Evolutionary conservation across 2,329 filamentous ascomycete genomes (phyloP), one percentile per base, ranked within the genome.

Genomic region (Coleophoma crateriformis): DNA sequence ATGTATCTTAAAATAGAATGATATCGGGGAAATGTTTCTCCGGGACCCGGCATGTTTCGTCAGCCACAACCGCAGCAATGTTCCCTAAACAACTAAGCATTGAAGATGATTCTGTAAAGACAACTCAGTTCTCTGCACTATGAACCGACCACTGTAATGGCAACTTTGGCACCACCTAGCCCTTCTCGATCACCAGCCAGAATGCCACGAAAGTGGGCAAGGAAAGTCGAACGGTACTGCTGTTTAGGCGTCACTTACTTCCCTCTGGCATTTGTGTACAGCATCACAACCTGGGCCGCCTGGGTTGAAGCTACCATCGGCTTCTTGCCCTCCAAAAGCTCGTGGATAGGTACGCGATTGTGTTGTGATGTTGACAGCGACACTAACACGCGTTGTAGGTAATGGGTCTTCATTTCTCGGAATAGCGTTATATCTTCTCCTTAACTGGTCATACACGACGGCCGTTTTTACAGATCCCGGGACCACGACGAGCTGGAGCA

Each of bases 391-490:
- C 3, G 5, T 17, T 38, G 43, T 53, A 84, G 82, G 80, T 44
- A 72, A 67, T 11, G 67, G 68, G 5, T 72, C 77, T 2, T 88
- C 87, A 10, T 64, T 78, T 38, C 64, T 88, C 47, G 90, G 85
- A 43, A 67, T 92, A 54, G 51, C 79, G 33, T 77, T 97, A 53
- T 97, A 91, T 62, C 58, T 81, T 48, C 74, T 96, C 61, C 82
- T 95, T 54, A 92, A 94, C 68, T 87, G 85, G 78, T 92, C 81
- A 61, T 99, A 99, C 71, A 94, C 89, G 1, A 84, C 85, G 41
- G 94, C 94, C 61, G 92, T 97, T 55, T 96, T 97, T 71, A 96
- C 90, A 20, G 82, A 87, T 56, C 92, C 94, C 6, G 94, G 94
- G 41, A 82, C 78, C 62, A 85, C 82, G 20, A 83, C 78, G 33